A percentile compares a stretch with the other conserved stretches of the same genome.
These are phyloP conservation scores for Mallotus repandus DNA, from an alignment of 441 rosid species.

Conservation along the genomic window DNA sequence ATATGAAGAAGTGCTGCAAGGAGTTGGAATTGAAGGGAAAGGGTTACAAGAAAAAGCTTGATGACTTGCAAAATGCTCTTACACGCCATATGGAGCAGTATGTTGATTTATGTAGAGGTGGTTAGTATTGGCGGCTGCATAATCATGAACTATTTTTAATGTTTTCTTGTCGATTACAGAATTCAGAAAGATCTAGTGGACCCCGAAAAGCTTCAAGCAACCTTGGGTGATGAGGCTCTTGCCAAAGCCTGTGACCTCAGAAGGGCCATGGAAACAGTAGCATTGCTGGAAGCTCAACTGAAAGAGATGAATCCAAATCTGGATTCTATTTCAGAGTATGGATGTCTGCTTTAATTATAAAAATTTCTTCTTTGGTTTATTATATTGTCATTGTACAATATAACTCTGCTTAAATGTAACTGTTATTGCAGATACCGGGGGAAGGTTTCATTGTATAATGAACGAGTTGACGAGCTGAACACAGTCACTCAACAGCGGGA, in stretches of 20 bases:
- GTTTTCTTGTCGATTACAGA: conserved; percentile 47
- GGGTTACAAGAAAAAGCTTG: conserved; percentile 78
- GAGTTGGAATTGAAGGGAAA: conserved; percentile 84
- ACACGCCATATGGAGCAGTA: conserved; percentile 88
- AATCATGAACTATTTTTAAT: conserved; percentile 24
- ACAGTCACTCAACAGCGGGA: conserved; percentile 78
- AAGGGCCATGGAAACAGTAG: conserved; percentile 75
- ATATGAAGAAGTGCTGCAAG: conserved; percentile 63
- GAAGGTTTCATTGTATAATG: conserved; percentile 72
- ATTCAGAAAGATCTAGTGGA: conserved; percentile 91
- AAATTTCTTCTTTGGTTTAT: background rate
- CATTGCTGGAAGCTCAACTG: conserved; percentile 80
- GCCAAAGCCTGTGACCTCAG: conserved; percentile 58
- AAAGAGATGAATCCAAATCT: conserved; percentile 97
- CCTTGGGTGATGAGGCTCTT: conserved; percentile 56
- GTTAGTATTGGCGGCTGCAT: conserved; percentile 6
- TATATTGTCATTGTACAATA: conserved; percentile 3
- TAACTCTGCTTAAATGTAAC: conserved; percentile 23
- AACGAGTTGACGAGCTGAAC: conserved; percentile 82
- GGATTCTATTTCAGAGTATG: conserved; percentile 93
- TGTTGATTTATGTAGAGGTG: conserved; percentile 28
- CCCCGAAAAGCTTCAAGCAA: conserved; percentile 82
- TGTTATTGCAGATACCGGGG: conserved; percentile 56
- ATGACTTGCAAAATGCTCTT: conserved; percentile 69
- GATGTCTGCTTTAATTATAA: conserved; percentile 17